Conservation (phyloP, 768 basidiomycete species). For the Candolleomyces eurysporus region DNA sequence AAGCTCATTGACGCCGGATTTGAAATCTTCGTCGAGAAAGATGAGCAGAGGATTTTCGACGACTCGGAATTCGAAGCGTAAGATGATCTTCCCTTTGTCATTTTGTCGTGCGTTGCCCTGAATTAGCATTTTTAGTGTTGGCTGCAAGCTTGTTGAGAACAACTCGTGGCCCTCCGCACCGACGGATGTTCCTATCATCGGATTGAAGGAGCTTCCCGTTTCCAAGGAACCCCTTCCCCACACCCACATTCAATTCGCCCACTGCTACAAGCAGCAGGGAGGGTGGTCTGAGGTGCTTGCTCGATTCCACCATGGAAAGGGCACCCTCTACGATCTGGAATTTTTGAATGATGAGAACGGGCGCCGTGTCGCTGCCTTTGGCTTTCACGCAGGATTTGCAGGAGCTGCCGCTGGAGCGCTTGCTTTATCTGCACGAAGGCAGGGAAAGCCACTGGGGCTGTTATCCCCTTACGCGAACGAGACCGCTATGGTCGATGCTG, state of each 20-base stretch:
- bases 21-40: slow-evolving; percentile 87
- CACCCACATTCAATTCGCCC: slow-evolving; percentile 97
- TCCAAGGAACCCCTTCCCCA: slow-evolving; percentile 84
- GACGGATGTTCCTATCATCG: slow-evolving; percentile 74
- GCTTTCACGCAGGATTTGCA: slow-evolving; percentile 98
- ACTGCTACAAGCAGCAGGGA: slow-evolving; percentile 94
- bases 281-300: slow-evolving; percentile 88
- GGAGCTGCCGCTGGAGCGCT: slow-evolving; percentile 92
- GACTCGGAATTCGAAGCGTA: slow-evolving; percentile 92
- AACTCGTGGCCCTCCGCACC: slow-evolving; percentile 90
- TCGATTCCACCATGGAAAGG: slow-evolving; percentile 81
- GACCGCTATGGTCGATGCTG: slow-evolving; percentile 72
- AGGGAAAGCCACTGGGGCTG: slow-evolving; percentile 57
- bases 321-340: slow-evolving; percentile 92
- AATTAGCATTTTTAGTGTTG: slow-evolving; percentile 61
- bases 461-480: slow-evolving; percentile 87
- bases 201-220: slow-evolving; percentile 91
- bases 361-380: slow-evolving; percentile 95
- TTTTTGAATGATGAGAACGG: slow-evolving; percentile 85
- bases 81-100: slow-evolving; percentile 26
- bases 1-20: slow-evolving; percentile 88
- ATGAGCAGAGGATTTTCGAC: slow-evolving; percentile 91
- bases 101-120: background rate
- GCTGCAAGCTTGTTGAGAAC: slow-evolving; percentile 83
- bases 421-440: slow-evolving; percentile 66